Percentiles rank a stretch among this genome's conserved stretches.
Conservation (phyloP, 805 yeast species). For the Yarrowia osloensis region DNA sequence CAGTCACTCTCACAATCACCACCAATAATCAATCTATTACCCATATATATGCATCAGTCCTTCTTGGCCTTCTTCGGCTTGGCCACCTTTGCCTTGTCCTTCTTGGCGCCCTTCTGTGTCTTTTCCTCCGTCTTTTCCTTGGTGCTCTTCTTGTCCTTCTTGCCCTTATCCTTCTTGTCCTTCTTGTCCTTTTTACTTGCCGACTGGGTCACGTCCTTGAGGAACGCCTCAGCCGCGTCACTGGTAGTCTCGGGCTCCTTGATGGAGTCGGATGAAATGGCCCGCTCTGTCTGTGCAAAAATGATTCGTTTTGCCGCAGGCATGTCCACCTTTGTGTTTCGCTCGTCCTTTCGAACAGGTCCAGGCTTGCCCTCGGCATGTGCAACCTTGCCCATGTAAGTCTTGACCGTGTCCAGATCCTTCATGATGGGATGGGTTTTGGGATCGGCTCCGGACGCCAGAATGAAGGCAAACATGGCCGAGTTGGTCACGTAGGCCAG, state of each 20-base stretch:
- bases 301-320: conserved; percentile 16
- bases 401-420: conserved; percentile 65
- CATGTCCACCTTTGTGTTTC: conserved; percentile 22
- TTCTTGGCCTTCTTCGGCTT: conserved; percentile 1
- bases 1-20: background rate
- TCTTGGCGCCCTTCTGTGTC: background rate
- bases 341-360: conserved; percentile 5
- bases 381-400: conserved; percentile 63
- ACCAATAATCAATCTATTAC: background rate
- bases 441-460: conserved; percentile 59
- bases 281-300: conserved; percentile 16
- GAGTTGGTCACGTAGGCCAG: conserved; percentile 36
- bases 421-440: conserved; percentile 61
- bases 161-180: background rate
- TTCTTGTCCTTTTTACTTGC: conserved; percentile 14
- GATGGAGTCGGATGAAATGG: conserved; percentile 1
- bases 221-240: conserved; percentile 20
- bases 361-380: conserved; percentile 34
- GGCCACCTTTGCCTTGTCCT: conserved; percentile 2
- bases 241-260: conserved; percentile 8
- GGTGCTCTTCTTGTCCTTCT: background rate
- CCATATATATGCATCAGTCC: background rate
- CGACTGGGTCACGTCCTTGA: conserved; percentile 14
- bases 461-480: conserved; percentile 46
- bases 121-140: background rate